These are phyloP conservation scores for Naganishia vaughanmartiniae DNA, from an alignment of 768 basidiomycete genomes.

Conservation along the genomic window DNA sequence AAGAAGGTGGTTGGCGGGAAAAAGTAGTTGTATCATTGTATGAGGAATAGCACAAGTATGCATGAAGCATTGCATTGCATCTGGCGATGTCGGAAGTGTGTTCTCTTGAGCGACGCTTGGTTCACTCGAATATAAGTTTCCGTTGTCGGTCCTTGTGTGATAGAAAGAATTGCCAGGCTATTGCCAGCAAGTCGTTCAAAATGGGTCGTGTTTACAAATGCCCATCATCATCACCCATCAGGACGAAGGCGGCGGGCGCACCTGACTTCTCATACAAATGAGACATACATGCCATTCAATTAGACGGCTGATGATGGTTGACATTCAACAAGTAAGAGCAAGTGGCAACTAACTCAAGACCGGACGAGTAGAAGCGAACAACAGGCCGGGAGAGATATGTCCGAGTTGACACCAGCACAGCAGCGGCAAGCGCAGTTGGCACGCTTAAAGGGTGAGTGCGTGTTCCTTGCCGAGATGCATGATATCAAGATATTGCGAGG, in stretches of 20 bases:
- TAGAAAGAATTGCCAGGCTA: too few relatives aligned
- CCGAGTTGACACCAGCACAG: slow-evolving; percentile 41
- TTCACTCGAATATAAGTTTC: too few relatives aligned
- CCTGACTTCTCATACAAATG: background rate
- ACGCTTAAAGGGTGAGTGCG: slow-evolving; percentile 24
- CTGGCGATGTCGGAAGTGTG: too few relatives aligned
- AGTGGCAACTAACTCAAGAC: background rate
- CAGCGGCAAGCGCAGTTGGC: slow-evolving; percentile 30
- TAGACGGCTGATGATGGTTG: too few relatives aligned
- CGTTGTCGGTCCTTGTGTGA: too few relatives aligned
- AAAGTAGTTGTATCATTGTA: background rate
- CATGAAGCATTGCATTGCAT: background rate
- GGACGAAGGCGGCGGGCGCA: background rate
- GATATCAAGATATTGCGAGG: too few relatives aligned
- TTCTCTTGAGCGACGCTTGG: too few relatives aligned
- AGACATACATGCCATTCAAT: too few relatives aligned
- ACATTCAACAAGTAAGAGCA: too few relatives aligned
- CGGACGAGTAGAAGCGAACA: background rate
- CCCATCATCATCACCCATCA: too few relatives aligned
- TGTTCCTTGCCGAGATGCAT: slow-evolving; percentile 1
- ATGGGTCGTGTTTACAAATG: too few relatives aligned
- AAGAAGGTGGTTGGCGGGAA: background rate
- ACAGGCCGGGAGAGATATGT: background rate
- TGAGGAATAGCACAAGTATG: background rate
- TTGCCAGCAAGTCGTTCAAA: too few relatives aligned